Evolutionary conservation across 2,329 filamentous ascomycete genomes (phyloP), one percentile per base, ranked within the genome.

Genomic region (Fonsecaea pugnacius): DNA sequence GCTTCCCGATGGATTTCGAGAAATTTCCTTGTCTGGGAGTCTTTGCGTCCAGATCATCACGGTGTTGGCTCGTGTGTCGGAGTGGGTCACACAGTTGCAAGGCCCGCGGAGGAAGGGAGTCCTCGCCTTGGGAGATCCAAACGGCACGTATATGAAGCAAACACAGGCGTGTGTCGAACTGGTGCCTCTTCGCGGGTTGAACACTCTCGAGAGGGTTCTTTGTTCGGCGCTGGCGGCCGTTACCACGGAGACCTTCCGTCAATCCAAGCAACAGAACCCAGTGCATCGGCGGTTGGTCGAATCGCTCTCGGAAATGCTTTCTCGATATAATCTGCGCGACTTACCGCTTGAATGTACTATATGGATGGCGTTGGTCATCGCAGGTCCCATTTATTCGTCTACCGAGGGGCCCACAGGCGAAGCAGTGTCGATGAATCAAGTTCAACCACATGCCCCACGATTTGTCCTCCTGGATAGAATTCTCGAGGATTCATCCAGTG

Each of bases 291-390:
- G 46, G n/a, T 16, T 59, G 57, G 32, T 59, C 27, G 58, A 60
- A 54, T 36, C 48, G 14, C 58, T 60, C 21, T 53, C 58, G 7
- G 58, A 60, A 46, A 53, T 43, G 50, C 40, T 60, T n/a, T 32
- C 14, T 48, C 50, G 36, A 54, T 54, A 40, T 35, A 32, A 60
- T 21, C 35, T 60, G 18, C 33, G n/a, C 7, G 16, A 43, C 14
- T 33, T 53, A 30, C 48, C 48, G 12, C 24, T 10, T n/a, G 58
- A 53, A 40, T 60, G 58, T 35, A n/a, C 51, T 6, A 54, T 46
- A 14, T 60, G 58, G 58, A 38, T 60, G 58, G 48, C 58, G 21
- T 24, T 60, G 33, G 58, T 60, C n/a, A 53, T 60, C 40, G 58
- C 58, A 14, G 58, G 58, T 14, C 58, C 58, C 27, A 7, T n/a